phyloP scores from a whole-genome alignment of 2,329 filamentous ascomycete species.

The Didymella keratinophila region DNA sequence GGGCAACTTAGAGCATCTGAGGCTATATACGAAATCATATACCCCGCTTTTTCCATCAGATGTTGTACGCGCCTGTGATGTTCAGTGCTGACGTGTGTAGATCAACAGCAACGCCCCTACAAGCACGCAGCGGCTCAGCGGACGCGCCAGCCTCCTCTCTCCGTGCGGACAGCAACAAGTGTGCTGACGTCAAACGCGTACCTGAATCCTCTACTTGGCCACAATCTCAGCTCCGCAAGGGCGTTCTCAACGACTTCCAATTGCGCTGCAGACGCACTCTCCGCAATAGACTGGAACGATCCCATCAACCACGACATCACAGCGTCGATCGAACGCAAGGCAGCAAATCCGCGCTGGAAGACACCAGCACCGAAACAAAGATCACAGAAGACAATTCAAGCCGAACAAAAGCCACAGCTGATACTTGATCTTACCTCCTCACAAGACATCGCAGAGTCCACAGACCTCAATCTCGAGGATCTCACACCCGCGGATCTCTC shows the following conservation, averaged over 20 bases:
- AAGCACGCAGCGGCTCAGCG: neutral
- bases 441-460: too few relatives aligned
- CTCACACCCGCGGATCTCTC: neutral
- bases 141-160: neutral
- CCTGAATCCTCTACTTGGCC: constrained; percentile 10
- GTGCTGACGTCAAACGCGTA: constrained; percentile 6
- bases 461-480: too few relatives aligned
- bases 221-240: neutral
- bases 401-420: neutral
- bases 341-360: neutral
- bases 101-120: constrained; percentile 2
- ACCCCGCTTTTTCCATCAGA: constrained; percentile 22
- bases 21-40: constrained; percentile 43
- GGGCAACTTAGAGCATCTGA: constrained; percentile 10
- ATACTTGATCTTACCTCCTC: constrained; percentile 5
- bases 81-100: constrained; percentile 36
- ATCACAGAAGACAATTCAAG: neutral
- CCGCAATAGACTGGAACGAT: neutral
- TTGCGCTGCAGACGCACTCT: neutral
- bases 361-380: neutral
- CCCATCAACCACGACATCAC: neutral
- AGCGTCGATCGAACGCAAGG: neutral
- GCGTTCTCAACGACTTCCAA: constrained; percentile 17
- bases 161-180: neutral
- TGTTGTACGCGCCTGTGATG: constrained; percentile 29